Conservation (phyloP, 2,329 filamentous ascomycete genomes). For the Cylindrodendrum hubeiense region DNA sequence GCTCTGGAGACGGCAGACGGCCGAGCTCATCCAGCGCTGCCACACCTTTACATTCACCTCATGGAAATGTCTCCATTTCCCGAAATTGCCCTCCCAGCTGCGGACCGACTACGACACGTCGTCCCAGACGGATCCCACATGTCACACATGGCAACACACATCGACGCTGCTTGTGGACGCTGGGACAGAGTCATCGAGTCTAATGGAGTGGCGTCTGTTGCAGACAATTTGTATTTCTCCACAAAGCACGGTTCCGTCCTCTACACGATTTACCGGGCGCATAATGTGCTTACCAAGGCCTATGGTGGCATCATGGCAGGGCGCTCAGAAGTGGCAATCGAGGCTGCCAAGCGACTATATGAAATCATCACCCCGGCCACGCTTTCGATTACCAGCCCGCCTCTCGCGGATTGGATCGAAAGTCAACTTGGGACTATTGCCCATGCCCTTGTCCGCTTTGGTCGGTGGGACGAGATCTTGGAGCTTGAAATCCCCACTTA, state of each 20-base stretch:
- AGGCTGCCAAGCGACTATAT: background rate
- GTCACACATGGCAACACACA: conserved; percentile 81
- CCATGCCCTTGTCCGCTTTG: background rate
- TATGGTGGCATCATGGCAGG: background rate
- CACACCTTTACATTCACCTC: conserved; percentile 81
- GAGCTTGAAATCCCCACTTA: background rate
- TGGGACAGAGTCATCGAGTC: background rate
- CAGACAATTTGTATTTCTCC: background rate
- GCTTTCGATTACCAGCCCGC: background rate
- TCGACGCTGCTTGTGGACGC: conserved; percentile 59
- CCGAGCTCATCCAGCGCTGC: conserved; percentile 72
- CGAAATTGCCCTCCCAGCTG: conserved; percentile 70
- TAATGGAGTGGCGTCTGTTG: background rate
- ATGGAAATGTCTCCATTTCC: conserved; percentile 80
- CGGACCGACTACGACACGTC: conserved; percentile 71
- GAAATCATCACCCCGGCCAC: background rate
- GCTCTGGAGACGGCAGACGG: conserved; percentile 42
- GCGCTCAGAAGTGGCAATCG: background rate
- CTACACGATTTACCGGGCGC: background rate
- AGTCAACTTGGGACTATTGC: background rate
- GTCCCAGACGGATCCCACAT: conserved; percentile 78
- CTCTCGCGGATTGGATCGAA: background rate
- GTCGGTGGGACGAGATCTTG: background rate
- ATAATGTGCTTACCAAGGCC: background rate
- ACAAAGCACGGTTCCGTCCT: background rate